Evolutionary conservation across 1,139 yeast genomes (phyloP).

Genomic region (Kodamaea sp.): DNA sequence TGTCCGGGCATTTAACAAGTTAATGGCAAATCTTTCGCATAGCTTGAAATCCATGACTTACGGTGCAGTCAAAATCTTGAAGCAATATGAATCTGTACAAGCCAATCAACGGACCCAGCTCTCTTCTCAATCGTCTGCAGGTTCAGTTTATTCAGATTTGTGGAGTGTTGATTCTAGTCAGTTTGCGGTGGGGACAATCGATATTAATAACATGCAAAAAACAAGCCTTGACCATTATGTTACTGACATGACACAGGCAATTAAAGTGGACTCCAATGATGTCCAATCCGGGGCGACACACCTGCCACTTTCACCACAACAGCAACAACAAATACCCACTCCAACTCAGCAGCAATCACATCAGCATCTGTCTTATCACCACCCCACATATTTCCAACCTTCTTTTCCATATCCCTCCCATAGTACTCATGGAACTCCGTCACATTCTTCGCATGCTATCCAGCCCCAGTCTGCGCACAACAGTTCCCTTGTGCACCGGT

Average conservation of each 20-base stretch:
- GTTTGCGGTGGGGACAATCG: slow-evolving; percentile 2
- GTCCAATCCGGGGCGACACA: slow-evolving; percentile 1
- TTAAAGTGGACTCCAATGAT: slow-evolving; percentile 6
- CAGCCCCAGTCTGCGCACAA: too few relatives aligned
- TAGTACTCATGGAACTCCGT: too few relatives aligned
- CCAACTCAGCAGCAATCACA: too few relatives aligned
- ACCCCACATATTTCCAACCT: neutral
- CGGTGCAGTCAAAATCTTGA: slow-evolving; percentile 32
- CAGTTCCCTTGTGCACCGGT: neutral
- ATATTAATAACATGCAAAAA: slow-evolving; percentile 8
- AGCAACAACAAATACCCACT: neutral
- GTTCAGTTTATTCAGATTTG: slow-evolving; percentile 13
- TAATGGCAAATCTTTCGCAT: slow-evolving; percentile 25
- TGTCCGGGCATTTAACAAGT: slow-evolving; percentile 19
- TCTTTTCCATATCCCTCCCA: too few relatives aligned
- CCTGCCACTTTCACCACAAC: neutral
- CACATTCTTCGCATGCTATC: too few relatives aligned
- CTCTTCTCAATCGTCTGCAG: slow-evolving; percentile 9
- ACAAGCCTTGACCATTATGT: slow-evolving; percentile 16
- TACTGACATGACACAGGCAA: slow-evolving; percentile 7
- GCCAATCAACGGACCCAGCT: slow-evolving; percentile 4
- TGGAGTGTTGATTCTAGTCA: slow-evolving; percentile 12
- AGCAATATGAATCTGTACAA: slow-evolving; percentile 21
- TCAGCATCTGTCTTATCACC: too few relatives aligned
- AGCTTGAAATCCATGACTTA: slow-evolving; percentile 32